phyloP scores from a whole-genome alignment of 371 early-diverging fungal species.

The Blakeslea trispora region DNA sequence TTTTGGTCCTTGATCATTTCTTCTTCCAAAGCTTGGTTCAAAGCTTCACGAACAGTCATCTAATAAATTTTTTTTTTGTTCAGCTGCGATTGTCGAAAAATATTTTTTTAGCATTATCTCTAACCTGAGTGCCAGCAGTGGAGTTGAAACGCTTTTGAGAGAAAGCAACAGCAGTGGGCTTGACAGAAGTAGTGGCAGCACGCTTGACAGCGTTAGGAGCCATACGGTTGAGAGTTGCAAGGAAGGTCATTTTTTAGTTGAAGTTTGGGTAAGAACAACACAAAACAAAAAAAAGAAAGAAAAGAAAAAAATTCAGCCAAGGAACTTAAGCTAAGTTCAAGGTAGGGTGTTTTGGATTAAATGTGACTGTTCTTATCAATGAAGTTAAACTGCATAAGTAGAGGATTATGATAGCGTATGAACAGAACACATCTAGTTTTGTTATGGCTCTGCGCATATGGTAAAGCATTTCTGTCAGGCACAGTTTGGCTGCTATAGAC shows the following conservation, averaged over 20 bases:
- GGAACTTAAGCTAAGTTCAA: too few species aligned
- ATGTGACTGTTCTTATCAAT: too few species aligned
- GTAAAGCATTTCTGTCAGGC: too few species aligned
- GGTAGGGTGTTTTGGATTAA: too few species aligned
- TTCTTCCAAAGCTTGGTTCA: constrained; percentile 98
- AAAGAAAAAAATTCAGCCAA: constrained; percentile 2
- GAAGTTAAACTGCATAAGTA: too few species aligned
- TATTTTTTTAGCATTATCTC: neutral
- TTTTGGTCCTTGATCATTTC: constrained; percentile 93
- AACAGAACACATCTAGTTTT: too few species aligned
- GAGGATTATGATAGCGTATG: too few species aligned
- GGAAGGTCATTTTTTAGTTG: constrained; percentile 40
- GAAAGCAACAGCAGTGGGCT: constrained; percentile 40
- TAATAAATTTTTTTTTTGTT: constrained; percentile 31
- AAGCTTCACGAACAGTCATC: constrained; percentile 98
- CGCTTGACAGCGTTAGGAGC: constrained; percentile 47
- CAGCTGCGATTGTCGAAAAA: neutral
- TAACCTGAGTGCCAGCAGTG: constrained; percentile 38
- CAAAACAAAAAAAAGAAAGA: constrained; percentile 15
- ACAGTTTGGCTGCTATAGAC: too few species aligned
- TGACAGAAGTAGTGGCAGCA: constrained; percentile 32
- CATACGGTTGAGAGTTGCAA: constrained; percentile 46
- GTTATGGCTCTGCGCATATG: too few species aligned
- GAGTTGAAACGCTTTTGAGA: constrained; percentile 52
- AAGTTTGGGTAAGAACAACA: neutral